Evolutionary conservation across 2,329 filamentous ascomycete genomes (phyloP).

Genomic region (Xylariaceae sp.): DNA sequence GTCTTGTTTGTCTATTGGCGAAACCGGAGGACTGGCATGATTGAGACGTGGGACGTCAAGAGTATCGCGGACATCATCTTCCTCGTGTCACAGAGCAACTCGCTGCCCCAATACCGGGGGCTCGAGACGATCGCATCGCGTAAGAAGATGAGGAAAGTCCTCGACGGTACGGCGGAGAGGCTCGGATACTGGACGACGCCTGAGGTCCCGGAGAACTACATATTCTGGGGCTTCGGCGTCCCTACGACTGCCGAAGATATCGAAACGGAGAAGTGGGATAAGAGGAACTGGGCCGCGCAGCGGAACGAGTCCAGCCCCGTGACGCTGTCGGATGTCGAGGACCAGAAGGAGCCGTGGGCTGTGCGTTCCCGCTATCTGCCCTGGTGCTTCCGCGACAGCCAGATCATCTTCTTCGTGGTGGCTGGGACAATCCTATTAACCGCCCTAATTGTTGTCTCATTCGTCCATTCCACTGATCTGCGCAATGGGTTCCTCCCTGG

Average conservation of each 20-base stretch:
- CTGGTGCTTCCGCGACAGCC: constrained; percentile 74
- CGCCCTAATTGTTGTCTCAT: constrained; percentile 79
- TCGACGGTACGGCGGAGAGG: constrained; percentile 68
- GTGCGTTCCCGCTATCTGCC: constrained; percentile 74
- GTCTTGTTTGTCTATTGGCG: constrained; percentile 71
- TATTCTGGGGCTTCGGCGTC: constrained; percentile 68
- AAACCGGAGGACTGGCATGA: constrained; percentile 72
- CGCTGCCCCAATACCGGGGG: constrained; percentile 73
- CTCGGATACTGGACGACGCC: constrained; percentile 87
- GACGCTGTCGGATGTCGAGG: constrained; percentile 50
- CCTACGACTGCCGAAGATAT: constrained; percentile 37
- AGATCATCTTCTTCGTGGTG: constrained; percentile 71
- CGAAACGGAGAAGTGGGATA: constrained; percentile 35
- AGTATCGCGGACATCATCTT: constrained; percentile 83
- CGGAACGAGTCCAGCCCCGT: constrained; percentile 37
- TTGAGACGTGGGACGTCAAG: constrained; percentile 75
- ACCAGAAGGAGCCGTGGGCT: constrained; percentile 56
- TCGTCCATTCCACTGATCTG: constrained; percentile 72
- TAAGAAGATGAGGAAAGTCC: constrained; percentile 59
- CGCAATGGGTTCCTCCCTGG: constrained; percentile 74
- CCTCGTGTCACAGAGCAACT: constrained; percentile 81
- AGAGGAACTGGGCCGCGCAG: constrained; percentile 38
- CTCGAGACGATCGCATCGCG: constrained; percentile 66
- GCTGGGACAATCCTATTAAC: constrained; percentile 66
- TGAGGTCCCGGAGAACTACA: constrained; percentile 62